Evolutionary conservation across 768 basidiomycete genomes (phyloP).

Genomic region (Pisolithus microcarpus): DNA sequence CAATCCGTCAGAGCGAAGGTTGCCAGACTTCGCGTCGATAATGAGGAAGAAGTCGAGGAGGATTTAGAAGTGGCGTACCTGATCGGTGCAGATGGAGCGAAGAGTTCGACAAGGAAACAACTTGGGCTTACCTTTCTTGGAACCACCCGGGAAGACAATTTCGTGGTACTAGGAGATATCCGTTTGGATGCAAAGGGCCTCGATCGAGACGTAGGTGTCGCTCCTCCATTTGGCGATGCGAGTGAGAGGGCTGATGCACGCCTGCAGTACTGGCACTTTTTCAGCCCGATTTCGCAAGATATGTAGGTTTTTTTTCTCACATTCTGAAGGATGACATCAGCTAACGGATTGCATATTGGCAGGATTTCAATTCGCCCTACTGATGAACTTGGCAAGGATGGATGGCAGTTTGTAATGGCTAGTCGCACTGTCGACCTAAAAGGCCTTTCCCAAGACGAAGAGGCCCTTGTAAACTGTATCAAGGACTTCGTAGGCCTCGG

Average conservation of each 20-base stretch:
- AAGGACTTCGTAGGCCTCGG: conserved; percentile 18
- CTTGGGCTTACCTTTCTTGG: conserved; percentile 39
- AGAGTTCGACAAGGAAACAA: conserved; percentile 30
- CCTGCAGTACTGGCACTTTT: conserved; percentile 19
- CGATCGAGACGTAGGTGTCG: conserved; percentile 17
- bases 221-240: not conserved
- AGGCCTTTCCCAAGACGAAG: conserved; percentile 13
- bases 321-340: not conserved
- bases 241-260: not conserved
- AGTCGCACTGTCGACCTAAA: conserved; percentile 7
- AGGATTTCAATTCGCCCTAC: conserved; percentile 6
- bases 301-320: conserved; percentile 1
- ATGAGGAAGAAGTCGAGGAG: conserved; percentile 23
- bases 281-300: conserved; percentile 6
- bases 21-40: conserved; percentile 10
- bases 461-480: conserved; percentile 25
- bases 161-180: conserved; percentile 32
- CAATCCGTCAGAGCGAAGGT: conserved; percentile 33
- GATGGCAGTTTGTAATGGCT: conserved; percentile 12
- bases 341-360: conserved; percentile 5
- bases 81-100: conserved; percentile 39
- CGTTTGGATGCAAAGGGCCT: conserved; percentile 24
- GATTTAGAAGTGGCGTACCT: conserved; percentile 26
- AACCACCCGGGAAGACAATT: conserved; percentile 26
- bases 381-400: conserved; percentile 16